Conservation (phyloP, 1,284 basidiomycete genomes). For the Fomes fomentarius region DNA sequence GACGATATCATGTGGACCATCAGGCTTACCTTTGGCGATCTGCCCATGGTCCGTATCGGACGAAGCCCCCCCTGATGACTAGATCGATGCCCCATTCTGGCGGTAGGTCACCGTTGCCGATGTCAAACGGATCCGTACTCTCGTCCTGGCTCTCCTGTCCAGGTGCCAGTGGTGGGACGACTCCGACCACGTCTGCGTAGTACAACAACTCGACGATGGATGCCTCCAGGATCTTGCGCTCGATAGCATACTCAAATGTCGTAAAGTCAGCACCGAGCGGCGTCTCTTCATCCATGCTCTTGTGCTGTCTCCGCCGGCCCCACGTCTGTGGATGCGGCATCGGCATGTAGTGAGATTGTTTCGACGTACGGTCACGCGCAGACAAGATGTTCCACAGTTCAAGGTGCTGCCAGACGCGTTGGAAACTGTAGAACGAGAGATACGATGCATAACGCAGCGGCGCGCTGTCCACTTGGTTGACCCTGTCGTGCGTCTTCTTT, state of each 20-base stretch:
- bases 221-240: slow-evolving; percentile 81
- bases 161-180: slow-evolving; percentile 52
- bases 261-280: slow-evolving; percentile 58
- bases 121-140: slow-evolving; percentile 57
- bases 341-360: not conserved
- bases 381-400: slow-evolving; percentile 46
- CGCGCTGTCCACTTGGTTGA: slow-evolving; percentile 45
- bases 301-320: slow-evolving; percentile 41
- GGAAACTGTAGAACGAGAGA: slow-evolving; percentile 51
- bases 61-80: slow-evolving; percentile 69
- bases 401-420: slow-evolving; percentile 58
- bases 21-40: slow-evolving; percentile 78
- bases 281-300: slow-evolving; percentile 53
- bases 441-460: slow-evolving; percentile 41
- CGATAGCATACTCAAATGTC: slow-evolving; percentile 82
- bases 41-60: slow-evolving; percentile 93
- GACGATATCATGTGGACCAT: not conserved
- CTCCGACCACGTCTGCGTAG: slow-evolving; percentile 78
- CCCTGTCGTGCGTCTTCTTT: slow-evolving; percentile 58
- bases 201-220: slow-evolving; percentile 79
- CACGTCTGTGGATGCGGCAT: slow-evolving; percentile 28
- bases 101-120: slow-evolving; percentile 85
- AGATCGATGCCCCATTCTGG: slow-evolving; percentile 93
- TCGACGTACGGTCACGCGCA: slow-evolving; percentile 11
- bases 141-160: slow-evolving; percentile 34